Base-by-base conservation (phyloP, 192 early-diverging fungal species). In the Coemansia sp. region DNA sequence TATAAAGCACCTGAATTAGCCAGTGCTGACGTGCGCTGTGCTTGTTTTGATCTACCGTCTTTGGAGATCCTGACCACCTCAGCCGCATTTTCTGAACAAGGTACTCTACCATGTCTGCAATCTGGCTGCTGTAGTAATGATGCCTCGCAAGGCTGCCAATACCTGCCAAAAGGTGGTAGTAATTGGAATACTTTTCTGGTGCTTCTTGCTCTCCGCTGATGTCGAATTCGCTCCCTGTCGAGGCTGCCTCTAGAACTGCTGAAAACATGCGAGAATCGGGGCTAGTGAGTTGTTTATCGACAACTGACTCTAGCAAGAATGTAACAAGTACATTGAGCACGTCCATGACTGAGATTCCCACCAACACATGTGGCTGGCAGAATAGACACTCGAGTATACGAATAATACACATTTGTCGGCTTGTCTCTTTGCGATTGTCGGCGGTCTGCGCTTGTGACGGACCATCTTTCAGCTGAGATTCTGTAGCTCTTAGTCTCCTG, bases 341-440 rank as follows among this genome's bases (percentile, higher is more conserved):
- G 55, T 84, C 82, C 71, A 84, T 75, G 8, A 77, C 82, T 2
- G 82, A 84, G 20, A 81, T 71, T 29, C 82, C 82, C 6, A 84
- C 82, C 59, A 84, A 58, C 4, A 81, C 69, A 31, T 77, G 77
- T 3, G 70, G 78, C 67, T 70, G 64, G 58, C 77, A 77, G 56
- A 84, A 79, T 45, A 81, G 52, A 45, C 63, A 59, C 39, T 79
- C 74, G 7, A 84, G 66, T 10, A 81, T 71, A 25, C 78, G 71
- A 21, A 75, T 74, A 15, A 77, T 62, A 51, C 78, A 77, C 0
- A 71, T 59, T 26, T 66, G 74, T 20, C 71, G 68, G 46, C 30
- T 67, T 31, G 43, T 51, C 28, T 20, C 28, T 29, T 56, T 63
- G 43, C 31, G n/a, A 3, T 71, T 33, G 29, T 33, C 58, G 33